These are phyloP conservation scores for Metschnikowia matae DNA, from an alignment of 805 yeast genomes.

Conservation along the genomic window DNA sequence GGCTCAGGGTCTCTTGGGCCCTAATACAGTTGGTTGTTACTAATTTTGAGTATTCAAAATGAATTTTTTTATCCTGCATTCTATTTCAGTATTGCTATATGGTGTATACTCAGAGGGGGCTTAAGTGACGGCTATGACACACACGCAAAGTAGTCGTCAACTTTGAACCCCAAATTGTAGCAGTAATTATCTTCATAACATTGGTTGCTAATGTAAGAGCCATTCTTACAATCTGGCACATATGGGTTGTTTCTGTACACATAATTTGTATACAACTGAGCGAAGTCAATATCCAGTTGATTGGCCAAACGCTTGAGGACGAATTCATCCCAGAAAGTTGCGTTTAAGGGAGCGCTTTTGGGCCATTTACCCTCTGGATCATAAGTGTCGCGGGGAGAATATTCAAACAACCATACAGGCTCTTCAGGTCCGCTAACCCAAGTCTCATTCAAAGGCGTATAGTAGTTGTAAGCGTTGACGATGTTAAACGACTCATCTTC, in stretches of 20 bases:
- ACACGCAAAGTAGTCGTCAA: constrained; percentile 14
- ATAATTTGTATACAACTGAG: constrained; percentile 48
- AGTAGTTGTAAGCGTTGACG: constrained; percentile 57
- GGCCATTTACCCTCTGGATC: constrained; percentile 57
- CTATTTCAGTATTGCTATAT: neutral
- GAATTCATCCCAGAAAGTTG: constrained; percentile 57
- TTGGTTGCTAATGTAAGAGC: constrained; percentile 7
- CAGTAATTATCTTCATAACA: constrained; percentile 18
- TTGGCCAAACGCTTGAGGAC: constrained; percentile 46
- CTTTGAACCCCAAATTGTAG: constrained; percentile 14
- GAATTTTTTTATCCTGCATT: neutral
- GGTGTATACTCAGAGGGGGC: neutral
- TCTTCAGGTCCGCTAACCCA: constrained; percentile 50
- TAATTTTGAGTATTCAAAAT: neutral
- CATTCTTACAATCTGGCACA: constrained; percentile 34
- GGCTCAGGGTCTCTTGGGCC: neutral
- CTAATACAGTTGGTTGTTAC: neutral
- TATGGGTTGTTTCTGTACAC: constrained; percentile 55
- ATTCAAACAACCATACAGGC: constrained; percentile 60
- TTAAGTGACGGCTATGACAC: neutral
- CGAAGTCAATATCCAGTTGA: constrained; percentile 34
- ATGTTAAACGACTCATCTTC: constrained; percentile 58
- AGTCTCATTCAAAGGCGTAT: constrained; percentile 56
- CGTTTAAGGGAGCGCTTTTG: constrained; percentile 53
- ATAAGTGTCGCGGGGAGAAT: constrained; percentile 59